Evolutionary conservation across 2,329 filamentous ascomycete species (phyloP), one percentile per base, ranked within the genome.

Genomic region (Neopestalotiopsis sp.): DNA sequence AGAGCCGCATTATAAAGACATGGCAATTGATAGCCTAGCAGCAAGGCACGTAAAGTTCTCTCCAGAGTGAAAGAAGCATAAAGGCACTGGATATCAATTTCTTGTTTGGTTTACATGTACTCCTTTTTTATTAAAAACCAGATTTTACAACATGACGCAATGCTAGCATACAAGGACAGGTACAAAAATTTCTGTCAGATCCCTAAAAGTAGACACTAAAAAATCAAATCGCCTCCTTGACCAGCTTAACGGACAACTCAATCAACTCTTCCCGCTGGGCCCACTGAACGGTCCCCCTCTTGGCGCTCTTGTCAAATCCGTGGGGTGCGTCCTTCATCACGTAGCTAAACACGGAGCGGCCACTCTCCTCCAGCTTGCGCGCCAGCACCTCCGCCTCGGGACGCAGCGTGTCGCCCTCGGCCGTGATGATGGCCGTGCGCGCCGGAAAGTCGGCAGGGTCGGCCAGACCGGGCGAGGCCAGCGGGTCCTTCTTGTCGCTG

Each of bases 381-480:
- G 30, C 30, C 59, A 62, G 32, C 9, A 30, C 30, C 12, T 38
- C 59, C 13, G 59, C 59, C n/a, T 62, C 59, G 10, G 59, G 59
- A 17, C 59, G 30, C 59, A 62, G n/a, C 13, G 32, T 62, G 32
- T 62, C 59, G 32, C 59, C 59, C 59, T 62, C 59, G 34, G 32
- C 59, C 7, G 59, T 62, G 17, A 62, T 38, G 32, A 62, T 62
- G 59, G 32, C 59, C 30, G 59, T 62, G 30, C 4, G 30, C 30
- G 30, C 30, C 30, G 59, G 59, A 24, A 34, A 62, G 34, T 62
- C 34, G 5, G 30, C 30, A 6, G 59, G 30, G 59, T 61, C 59
- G 17, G 59, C 59, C 30, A 61, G n/a, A 3, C 30, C 9, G 2
- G 59, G 59, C 59, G 59, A 61, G 30, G 32, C 59, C n/a, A 61